Percentiles rank a stretch among this genome's conserved stretches.
Conservation (phyloP, 805 yeast genomes). For the Brettanomyces sp. region DNA sequence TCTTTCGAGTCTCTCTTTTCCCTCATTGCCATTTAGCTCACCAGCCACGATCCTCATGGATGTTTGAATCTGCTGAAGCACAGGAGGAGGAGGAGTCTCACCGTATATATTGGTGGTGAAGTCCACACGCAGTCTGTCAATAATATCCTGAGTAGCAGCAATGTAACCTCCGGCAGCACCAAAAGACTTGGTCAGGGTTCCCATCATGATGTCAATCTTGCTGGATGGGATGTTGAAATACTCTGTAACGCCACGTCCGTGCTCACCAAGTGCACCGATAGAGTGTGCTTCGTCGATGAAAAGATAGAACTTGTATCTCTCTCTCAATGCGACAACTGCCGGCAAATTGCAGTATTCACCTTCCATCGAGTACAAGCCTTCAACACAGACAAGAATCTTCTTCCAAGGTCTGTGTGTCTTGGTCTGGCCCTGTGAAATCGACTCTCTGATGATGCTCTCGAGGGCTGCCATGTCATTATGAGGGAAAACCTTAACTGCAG, state of each 20-base stretch:
- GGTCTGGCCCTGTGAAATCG: constrained; percentile 90
- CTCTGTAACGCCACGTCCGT: constrained; percentile 92
- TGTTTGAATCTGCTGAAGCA: constrained; percentile 76
- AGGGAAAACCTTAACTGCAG: constrained; percentile 82
- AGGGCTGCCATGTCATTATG: constrained; percentile 83
- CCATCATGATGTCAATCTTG: constrained; percentile 85
- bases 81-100: constrained; percentile 88
- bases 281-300: constrained; percentile 98
- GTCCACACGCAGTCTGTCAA: constrained; percentile 66
- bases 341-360: constrained; percentile 87
- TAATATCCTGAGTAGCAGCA: constrained; percentile 62
- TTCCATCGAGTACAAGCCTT: constrained; percentile 89
- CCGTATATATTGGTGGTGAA: constrained; percentile 68
- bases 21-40: constrained; percentile 84
- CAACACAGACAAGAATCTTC: constrained; percentile 75
- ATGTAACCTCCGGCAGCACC: constrained; percentile 99
- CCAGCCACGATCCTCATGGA: constrained; percentile 76
- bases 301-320: constrained; percentile 80
- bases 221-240: constrained; percentile 74
- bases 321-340: constrained; percentile 56
- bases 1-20: constrained; percentile 80
- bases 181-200: constrained; percentile 93
- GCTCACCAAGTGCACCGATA: constrained; percentile 95
- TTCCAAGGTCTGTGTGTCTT: constrained; percentile 95
- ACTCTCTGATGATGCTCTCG: constrained; percentile 70